Conservation (phyloP, 306 rosid genomes). For the Hippophae tibetana region DNA sequence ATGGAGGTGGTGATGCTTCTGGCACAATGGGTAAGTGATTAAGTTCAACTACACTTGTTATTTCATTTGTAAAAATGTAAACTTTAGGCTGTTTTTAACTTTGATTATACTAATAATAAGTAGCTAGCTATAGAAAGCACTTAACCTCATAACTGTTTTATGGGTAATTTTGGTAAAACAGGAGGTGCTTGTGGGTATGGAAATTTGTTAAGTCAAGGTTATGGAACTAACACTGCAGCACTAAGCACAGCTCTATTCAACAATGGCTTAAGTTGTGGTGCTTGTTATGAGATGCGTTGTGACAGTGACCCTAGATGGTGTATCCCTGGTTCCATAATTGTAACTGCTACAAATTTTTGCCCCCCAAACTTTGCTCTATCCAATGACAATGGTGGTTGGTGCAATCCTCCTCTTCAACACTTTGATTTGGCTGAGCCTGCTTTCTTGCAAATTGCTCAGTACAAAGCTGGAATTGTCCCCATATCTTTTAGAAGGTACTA, state of each 20-base stretch:
- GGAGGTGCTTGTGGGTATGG: constrained; percentile 99
- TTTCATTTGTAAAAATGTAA: too few species aligned
- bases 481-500: constrained; percentile 77
- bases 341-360: constrained; percentile 94
- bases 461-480: constrained; percentile 88
- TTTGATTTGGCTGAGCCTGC: constrained; percentile 97
- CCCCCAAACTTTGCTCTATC: constrained; percentile 77
- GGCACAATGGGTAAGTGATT: constrained; percentile 87
- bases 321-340: constrained; percentile 65
- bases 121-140: too few species aligned
- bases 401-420: constrained; percentile 97
- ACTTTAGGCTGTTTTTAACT: too few species aligned
- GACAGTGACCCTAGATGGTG: constrained; percentile 71
- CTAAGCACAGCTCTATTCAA: constrained; percentile 93
- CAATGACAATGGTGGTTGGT: constrained; percentile 92
- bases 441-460: constrained; percentile 84
- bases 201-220: constrained; percentile 83
- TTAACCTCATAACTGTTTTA: too few species aligned
- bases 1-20: constrained; percentile 98
- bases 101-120: too few species aligned
- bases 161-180: constrained; percentile 10
- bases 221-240: constrained; percentile 95
- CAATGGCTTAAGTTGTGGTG: constrained; percentile 86
- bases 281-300: constrained; percentile 86
- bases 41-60: background rate